A percentile compares a stretch with the other conserved stretches of the same genome.
These are phyloP conservation scores for Paecilomyces fulvus DNA, from an alignment of 2,329 filamentous ascomycete species.

Conservation along the genomic window DNA sequence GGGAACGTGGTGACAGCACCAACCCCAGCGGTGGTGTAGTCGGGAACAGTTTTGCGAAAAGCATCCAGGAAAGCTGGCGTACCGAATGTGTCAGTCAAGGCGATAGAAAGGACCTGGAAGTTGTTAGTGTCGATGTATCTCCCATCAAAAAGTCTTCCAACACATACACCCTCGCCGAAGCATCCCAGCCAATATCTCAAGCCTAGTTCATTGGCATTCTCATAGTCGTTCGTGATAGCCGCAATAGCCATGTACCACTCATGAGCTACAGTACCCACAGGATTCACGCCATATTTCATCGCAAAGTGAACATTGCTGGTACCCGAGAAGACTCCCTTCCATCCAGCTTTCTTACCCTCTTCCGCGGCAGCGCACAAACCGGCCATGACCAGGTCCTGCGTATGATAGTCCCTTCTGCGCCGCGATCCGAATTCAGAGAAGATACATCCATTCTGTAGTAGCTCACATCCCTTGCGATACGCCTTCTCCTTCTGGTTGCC, in stretches of 20 bases:
- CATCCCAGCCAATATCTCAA: constrained; percentile 83
- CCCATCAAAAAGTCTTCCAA: neutral
- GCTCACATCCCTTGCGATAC: constrained; percentile 65
- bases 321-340: constrained; percentile 67
- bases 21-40: constrained; percentile 31
- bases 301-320: constrained; percentile 97
- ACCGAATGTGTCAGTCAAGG: constrained; percentile 92
- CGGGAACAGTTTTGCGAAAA: constrained; percentile 61
- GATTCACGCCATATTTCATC: constrained; percentile 78
- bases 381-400: constrained; percentile 82
- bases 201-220: constrained; percentile 72
- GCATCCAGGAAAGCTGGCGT: constrained; percentile 79
- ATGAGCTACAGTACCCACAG: constrained; percentile 85
- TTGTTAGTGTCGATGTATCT: constrained; percentile 2
- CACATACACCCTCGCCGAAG: constrained; percentile 64
- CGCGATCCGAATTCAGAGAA: constrained; percentile 93
- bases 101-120: constrained; percentile 63
- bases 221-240: constrained; percentile 79
- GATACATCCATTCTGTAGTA: constrained; percentile 75
- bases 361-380: constrained; percentile 73
- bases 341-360: constrained; percentile 56
- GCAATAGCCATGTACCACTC: constrained; percentile 99
- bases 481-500: constrained; percentile 79
- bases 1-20: constrained; percentile 31
- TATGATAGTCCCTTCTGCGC: constrained; percentile 84